These are phyloP conservation scores for Venustampulla echinocandica DNA, from an alignment of 495 filamentous ascomycete genomes.

Conservation along the genomic window DNA sequence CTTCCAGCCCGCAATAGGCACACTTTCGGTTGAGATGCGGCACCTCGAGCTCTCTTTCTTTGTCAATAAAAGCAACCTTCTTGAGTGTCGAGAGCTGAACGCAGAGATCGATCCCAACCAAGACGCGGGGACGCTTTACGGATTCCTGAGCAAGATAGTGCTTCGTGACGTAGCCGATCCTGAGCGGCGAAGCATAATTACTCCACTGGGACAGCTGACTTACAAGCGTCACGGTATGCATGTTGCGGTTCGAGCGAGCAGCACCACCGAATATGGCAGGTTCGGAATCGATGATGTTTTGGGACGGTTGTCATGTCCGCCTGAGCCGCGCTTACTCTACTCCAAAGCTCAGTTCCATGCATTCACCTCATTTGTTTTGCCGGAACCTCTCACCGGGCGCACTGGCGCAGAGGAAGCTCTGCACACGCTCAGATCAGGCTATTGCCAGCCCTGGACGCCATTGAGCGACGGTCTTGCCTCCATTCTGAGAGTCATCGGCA, in stretches of 20 bases:
- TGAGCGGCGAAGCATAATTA: slow-evolving; percentile 28
- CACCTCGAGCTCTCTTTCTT: slow-evolving; percentile 36
- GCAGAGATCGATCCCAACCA: slow-evolving; percentile 44
- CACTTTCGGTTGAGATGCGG: slow-evolving; percentile 28
- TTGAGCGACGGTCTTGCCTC: slow-evolving; percentile 16
- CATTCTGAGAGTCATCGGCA: slow-evolving; percentile 31
- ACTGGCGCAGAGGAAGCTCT: slow-evolving; percentile 55
- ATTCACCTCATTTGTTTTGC: slow-evolving; percentile 45
- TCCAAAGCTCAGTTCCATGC: slow-evolving; percentile 52
- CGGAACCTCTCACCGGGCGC: slow-evolving; percentile 44
- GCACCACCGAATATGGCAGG: slow-evolving; percentile 26
- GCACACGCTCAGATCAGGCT: slow-evolving; percentile 39
- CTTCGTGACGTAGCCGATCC: slow-evolving; percentile 29
- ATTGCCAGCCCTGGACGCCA: slow-evolving; percentile 32
- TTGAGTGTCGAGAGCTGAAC: slow-evolving; percentile 36
- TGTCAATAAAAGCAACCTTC: slow-evolving; percentile 26
- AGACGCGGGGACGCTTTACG: slow-evolving; percentile 41
- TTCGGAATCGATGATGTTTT: slow-evolving; percentile 40
- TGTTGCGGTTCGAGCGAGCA: slow-evolving; percentile 6
- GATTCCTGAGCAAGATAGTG: slow-evolving; percentile 38
- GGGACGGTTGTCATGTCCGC: slow-evolving; percentile 35
- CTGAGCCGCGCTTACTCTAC: slow-evolving; percentile 36
- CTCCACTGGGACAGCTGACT: slow-evolving; percentile 25
- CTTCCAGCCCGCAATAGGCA: slow-evolving; percentile 23
- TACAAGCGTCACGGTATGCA: slow-evolving; percentile 10